Conservation (phyloP, 2,329 filamentous ascomycete genomes). For the Diplodia scrobiculata region DNA sequence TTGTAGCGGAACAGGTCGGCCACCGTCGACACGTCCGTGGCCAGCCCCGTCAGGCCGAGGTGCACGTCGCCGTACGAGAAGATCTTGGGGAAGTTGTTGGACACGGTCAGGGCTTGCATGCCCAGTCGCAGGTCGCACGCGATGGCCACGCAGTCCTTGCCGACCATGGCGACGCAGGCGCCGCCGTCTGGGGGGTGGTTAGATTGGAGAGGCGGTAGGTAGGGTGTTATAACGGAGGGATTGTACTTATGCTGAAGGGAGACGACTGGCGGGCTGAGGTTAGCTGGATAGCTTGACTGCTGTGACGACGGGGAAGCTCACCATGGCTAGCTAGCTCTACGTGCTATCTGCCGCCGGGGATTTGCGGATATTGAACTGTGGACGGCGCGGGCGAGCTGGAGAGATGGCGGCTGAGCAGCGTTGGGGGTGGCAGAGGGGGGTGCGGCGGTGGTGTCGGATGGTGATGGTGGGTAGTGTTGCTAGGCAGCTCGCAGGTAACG, state of each 20-base stretch:
- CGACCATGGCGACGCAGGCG: slow-evolving; percentile 97
- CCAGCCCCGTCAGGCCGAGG: slow-evolving; percentile 91
- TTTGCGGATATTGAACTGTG: slow-evolving; percentile 4
- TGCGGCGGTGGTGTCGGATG: slow-evolving; percentile 28
- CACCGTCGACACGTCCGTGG: slow-evolving; percentile 92
- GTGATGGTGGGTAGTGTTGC: slow-evolving; percentile 30
- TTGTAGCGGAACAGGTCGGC: slow-evolving; percentile 99
- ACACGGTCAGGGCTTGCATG: slow-evolving; percentile 93
- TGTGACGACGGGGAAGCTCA: slow-evolving; percentile 37
- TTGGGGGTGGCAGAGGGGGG: slow-evolving; percentile 29
- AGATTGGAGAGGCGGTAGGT: slow-evolving; percentile 27
- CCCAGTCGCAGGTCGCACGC: slow-evolving; percentile 98
- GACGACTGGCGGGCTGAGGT: slow-evolving; percentile 63
- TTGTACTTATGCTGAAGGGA: slow-evolving; percentile 92
- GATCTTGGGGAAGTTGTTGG: slow-evolving; percentile 99
- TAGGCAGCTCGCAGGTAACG: slow-evolving; percentile 25
- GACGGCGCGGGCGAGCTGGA: background rate
- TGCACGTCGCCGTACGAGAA: slow-evolving; percentile 96
- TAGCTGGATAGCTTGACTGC: slow-evolving; percentile 36
- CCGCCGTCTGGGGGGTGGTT: slow-evolving; percentile 67
- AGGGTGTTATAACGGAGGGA: slow-evolving; percentile 26
- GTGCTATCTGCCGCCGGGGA: slow-evolving; percentile 4
- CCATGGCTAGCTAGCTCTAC: slow-evolving; percentile 40
- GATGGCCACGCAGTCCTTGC: slow-evolving; percentile 99
- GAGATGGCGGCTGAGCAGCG: slow-evolving; percentile 14